Base-by-base conservation (phyloP, 352 stramenopile species). In the Globisporangium heterothallicum region DNA sequence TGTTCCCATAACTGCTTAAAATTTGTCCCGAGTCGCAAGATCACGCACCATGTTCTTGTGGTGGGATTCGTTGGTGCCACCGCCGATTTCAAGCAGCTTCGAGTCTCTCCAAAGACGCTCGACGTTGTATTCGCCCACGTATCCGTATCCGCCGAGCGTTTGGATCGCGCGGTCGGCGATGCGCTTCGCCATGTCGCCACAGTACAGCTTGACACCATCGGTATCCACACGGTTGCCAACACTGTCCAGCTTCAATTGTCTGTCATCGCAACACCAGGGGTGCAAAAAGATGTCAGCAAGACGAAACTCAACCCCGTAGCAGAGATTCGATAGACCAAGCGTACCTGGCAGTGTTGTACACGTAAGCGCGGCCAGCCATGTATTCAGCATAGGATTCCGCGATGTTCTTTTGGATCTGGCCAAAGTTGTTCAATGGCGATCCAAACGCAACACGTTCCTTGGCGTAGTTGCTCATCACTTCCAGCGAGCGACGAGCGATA, bases 81-180 rank as follows among this genome's bases (percentile, higher is more conserved):
- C 97, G 42, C 97, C 97, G 66, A 99, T 99, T 78, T 99, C 97
- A n/a, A 99, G 72, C 47, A 99, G 68, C 72, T 99, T 99, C 12
- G 96, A 91, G 87, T 99, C 97, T 53, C 96, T 84, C 96, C 96
- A 99, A 2, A 99, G 76, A 44, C 96, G 78, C 78, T 99, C 97
- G 10, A 99, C 96, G 54, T 91, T 93, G 71, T 99, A 99, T 68
- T 99, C 97, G 47, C 96, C 97, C n/a, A 98, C 88, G 76, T 99
- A 99, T 21, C 97, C 97, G 67, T 99, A 98, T 48, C 97, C 97
- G 49, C 97, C 97, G 36, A 99, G 84, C 14, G 97, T 96, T 58
- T 97, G 90, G 60, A 99, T 99, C 34, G 97, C 96, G 49, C 95
- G 88, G 72, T 99, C 96, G 3, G 96, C 96, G 9, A 99, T 78